Base-by-base conservation (phyloP, 2,329 filamentous ascomycete genomes). In the Aspergillus transmontanensis region DNA sequence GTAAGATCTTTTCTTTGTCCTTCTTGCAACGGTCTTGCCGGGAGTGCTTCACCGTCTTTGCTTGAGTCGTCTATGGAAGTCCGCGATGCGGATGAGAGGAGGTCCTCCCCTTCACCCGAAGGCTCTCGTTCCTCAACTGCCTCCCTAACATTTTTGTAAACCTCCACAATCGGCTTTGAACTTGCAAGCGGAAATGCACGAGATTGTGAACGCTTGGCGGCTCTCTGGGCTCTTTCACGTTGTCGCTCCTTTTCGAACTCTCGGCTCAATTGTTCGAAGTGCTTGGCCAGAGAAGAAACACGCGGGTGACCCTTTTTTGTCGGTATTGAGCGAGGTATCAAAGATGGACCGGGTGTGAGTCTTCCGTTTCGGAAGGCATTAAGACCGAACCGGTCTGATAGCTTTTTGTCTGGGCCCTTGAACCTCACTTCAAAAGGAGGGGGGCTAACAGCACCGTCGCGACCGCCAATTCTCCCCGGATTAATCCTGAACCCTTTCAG, bases 241-340 rank as follows among this genome's bases (percentile, higher is more conserved):
- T 96, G 87, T 51, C 95, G 87, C 78, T 99, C 94, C 71, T 94
- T 96, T 74, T 97, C 93, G 69, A 99, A 99, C 73, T 99, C 96
- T 28, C 94, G 90, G 70, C 93, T 97, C 61, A 99, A 84, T 76
- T 98, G 94, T 77, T 99, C 96, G 74, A 99, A 98, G 76, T 98
- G 95, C 70, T 92, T 92, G 21, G 95, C 93, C 57, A 99, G 84
- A n/a, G 90, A 93, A 10, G 93, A 96, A 2, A 99, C 95, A 71
- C 91, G 92, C 4, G 91, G 87, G 58, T 89, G 86, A 68, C 88
- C 89, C 69, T 86, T 89, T 73, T 89, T 91, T 57, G 76, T 73
- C 57, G 90, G 88, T 32, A 97, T 87, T 30, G 95, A 95, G 36
- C 95, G 88, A 32, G 94, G 94, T 64, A 99, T 98, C 48, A 94